phyloP scores from a whole-genome alignment of 768 basidiomycete species.

The Agaricus subrufescens region DNA sequence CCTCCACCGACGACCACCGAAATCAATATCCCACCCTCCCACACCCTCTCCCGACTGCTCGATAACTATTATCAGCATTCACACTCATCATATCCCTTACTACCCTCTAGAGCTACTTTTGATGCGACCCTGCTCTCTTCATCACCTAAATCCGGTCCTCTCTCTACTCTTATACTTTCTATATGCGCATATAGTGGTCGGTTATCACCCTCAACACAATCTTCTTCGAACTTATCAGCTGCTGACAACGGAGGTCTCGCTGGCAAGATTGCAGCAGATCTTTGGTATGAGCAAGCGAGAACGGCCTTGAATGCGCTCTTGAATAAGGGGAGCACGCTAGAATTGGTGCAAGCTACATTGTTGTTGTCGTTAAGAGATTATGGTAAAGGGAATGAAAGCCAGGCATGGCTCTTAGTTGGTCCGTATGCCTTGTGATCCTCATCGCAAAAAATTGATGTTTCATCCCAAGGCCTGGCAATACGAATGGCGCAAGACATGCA shows the following conservation, averaged over 20 bases:
- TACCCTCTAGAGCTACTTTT: slow-evolving; percentile 13
- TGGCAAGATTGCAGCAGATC: slow-evolving; percentile 20
- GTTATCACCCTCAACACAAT: slow-evolving; percentile 13
- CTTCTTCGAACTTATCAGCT: background rate
- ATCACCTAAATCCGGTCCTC: slow-evolving; percentile 9
- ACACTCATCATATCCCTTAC: slow-evolving; percentile 20
- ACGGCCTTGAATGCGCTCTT: slow-evolving; percentile 6
- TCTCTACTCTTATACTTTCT: slow-evolving; percentile 19
- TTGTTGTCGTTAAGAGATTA: slow-evolving; percentile 22
- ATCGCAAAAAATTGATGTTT: background rate
- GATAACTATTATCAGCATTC: slow-evolving; percentile 20
- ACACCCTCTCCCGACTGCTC: slow-evolving; percentile 19
- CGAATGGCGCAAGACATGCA: slow-evolving; percentile 19
- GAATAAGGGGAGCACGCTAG: slow-evolving; percentile 15
- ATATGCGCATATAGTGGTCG: slow-evolving; percentile 24
- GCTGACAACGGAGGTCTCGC: slow-evolving; percentile 12
- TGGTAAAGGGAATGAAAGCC: slow-evolving; percentile 22
- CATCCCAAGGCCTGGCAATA: slow-evolving; percentile 14
- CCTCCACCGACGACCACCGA: slow-evolving; percentile 6
- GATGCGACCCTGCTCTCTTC: slow-evolving; percentile 11
- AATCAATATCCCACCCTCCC: slow-evolving; percentile 21
- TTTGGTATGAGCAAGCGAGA: slow-evolving; percentile 22
- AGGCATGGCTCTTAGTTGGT: slow-evolving; percentile 24
- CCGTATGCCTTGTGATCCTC: background rate
- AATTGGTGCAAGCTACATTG: slow-evolving; percentile 21